Evolutionary conservation across 2,329 filamentous ascomycete species (phyloP).

Genomic region (Claviceps pazoutovae): DNA sequence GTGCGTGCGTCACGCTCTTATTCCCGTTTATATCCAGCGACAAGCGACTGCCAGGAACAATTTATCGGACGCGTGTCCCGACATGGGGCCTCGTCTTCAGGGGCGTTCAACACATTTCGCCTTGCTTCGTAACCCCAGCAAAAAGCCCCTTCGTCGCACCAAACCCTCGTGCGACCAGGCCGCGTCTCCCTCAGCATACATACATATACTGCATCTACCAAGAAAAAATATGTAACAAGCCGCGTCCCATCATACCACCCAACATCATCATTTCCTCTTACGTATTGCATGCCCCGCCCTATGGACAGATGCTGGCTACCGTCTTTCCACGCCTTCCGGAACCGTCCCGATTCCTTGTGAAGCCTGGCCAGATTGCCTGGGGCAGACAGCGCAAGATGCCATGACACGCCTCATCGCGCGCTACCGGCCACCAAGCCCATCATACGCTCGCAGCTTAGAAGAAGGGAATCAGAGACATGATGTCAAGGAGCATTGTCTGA

Average conservation of each 20-base stretch:
- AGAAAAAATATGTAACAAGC: not conserved
- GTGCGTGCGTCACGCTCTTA: not conserved
- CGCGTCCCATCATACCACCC: not conserved
- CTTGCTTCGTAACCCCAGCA: not conserved
- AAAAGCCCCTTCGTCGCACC: too few species aligned
- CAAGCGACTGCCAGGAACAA: not conserved
- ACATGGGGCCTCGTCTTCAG: not conserved
- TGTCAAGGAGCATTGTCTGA: not conserved
- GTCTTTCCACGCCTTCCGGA: not conserved
- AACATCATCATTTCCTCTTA: not conserved
- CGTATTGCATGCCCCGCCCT: not conserved
- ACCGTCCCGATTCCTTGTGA: not conserved
- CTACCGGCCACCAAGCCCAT: not conserved
- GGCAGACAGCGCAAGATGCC: not conserved
- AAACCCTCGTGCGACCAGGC: not conserved
- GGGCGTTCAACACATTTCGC: not conserved
- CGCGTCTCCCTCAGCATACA: not conserved
- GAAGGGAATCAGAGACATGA: not conserved
- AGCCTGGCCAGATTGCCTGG: not conserved
- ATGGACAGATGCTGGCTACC: not conserved
- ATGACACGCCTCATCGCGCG: not conserved
- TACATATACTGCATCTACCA: not conserved
- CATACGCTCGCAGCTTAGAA: not conserved
- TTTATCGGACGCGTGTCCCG: not conserved
- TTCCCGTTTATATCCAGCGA: not conserved